Evolutionary conservation across 2,329 filamentous ascomycete genomes (phyloP), one percentile per base, ranked within the genome.

Genomic region (Colletotrichum ledebouriae): DNA sequence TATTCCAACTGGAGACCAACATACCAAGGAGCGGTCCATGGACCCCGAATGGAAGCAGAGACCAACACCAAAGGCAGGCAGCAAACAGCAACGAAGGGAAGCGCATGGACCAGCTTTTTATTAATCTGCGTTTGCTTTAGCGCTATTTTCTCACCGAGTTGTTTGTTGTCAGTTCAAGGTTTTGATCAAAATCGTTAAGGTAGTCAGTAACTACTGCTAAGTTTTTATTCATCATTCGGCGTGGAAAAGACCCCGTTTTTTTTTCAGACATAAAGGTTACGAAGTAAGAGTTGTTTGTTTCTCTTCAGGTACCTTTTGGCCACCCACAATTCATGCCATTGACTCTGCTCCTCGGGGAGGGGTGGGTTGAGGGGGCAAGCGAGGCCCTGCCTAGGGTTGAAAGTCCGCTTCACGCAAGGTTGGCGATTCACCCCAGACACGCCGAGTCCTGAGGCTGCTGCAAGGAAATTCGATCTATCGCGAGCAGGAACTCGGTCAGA

Each of bases 1-100:
- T 12, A 68, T 64, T 49, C 22, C 7, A 46, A 58, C 44, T 39
- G 59, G 63, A 42, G n/a, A 49, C 41, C 59, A 39, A 41, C 44
- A 44, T 46, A 10, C 55, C 58, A 34, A 41, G 15, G 47, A 61
- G 34, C n/a, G 47, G 49, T 17, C 59, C 11, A 22, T 37, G 46
- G 59, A 37, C 59, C 46, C 34, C 59, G 44, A 17, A 53, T 5
- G 7, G n/a, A 12, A 53, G 20, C 20, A 53, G 17, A 41, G 49
- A 53, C 46, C 46, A 52, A 34, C 59, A 52, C 57, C 44, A 59
- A 59, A 59, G 57, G 50, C 41, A 42, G 56, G 33, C 25, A 12
- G 25, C n/a, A 29, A 13, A 3, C 12, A 42, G n/a, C 47, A 10
- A 29, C 34, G 25, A 15, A n/a, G 46, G 17, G 42, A 20, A n/a